Percentiles rank a stretch among this genome's conserved stretches.
phyloP scores from a whole-genome alignment of 176 grass and related monocot genomes.

The Bonia amplexicaulis region DNA sequence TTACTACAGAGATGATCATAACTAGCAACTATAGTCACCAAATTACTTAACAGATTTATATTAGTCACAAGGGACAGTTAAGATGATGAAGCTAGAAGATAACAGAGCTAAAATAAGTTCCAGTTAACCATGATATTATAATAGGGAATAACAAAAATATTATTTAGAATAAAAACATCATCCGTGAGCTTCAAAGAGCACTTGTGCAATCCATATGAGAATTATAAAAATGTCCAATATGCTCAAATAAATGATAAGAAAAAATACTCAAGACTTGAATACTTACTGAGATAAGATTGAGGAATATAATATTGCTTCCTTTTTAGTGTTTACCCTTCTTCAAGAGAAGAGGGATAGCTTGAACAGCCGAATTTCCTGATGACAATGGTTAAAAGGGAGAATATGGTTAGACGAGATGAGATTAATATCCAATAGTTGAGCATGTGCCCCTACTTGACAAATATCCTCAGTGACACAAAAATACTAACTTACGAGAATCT shows the following conservation, averaged over 20 bases:
- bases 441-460: neutral
- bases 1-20: neutral
- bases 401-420: neutral
- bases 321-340: slow-evolving; percentile 83
- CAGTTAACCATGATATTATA: too few relatives aligned
- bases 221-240: neutral
- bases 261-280: neutral
- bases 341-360: slow-evolving; percentile 80
- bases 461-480: neutral
- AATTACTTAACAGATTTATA: too few relatives aligned
- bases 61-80: too few relatives aligned
- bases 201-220: neutral
- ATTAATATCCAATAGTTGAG: neutral
- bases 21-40: neutral
- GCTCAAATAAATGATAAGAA: neutral
- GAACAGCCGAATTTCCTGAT: slow-evolving; percentile 82
- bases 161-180: too few relatives aligned
- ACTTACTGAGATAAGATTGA: slow-evolving; percentile 92
- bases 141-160: too few relatives aligned
- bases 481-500: neutral
- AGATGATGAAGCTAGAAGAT: too few relatives aligned
- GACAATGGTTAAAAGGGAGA: slow-evolving; percentile 14
- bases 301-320: slow-evolving; percentile 88
- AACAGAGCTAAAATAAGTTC: too few relatives aligned
- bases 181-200: neutral